These are phyloP conservation scores for Cymbidium sinense DNA, from an alignment of 106 monocot species.

Conservation along the genomic window DNA sequence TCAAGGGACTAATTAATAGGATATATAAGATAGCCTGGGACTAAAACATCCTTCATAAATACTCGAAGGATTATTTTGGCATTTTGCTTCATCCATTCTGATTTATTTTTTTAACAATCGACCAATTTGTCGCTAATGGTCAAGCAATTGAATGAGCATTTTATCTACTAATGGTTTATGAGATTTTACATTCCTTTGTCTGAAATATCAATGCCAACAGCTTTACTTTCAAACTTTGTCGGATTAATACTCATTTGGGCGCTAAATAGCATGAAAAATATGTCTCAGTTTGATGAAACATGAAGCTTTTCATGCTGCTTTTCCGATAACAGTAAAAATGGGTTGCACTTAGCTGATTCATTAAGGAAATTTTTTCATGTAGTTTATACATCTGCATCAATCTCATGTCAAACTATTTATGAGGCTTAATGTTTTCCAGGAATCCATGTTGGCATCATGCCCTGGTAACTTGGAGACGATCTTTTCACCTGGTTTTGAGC, in stretches of 20 bases:
- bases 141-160: neutral
- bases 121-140: neutral
- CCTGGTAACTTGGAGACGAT: constrained; percentile 24
- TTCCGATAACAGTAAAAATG: neutral
- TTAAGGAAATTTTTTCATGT: neutral
- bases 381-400: neutral
- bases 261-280: neutral
- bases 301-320: neutral
- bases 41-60: too few species aligned
- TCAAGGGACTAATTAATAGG: too few species aligned
- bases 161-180: neutral
- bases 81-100: neutral
- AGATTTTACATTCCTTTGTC: neutral
- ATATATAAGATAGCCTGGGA: too few species aligned
- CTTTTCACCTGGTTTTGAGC: constrained; percentile 33
- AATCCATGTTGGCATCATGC: constrained; percentile 18
- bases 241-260: neutral
- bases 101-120: neutral
- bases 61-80: too few species aligned
- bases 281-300: neutral
- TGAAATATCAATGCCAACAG: neutral
- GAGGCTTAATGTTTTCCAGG: constrained; percentile 20
- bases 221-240: neutral
- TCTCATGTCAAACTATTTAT: neutral
- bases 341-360: neutral